Evolutionary conservation across 345 rosid species (phyloP).

Genomic region (Euphorbia pulcherrima): DNA sequence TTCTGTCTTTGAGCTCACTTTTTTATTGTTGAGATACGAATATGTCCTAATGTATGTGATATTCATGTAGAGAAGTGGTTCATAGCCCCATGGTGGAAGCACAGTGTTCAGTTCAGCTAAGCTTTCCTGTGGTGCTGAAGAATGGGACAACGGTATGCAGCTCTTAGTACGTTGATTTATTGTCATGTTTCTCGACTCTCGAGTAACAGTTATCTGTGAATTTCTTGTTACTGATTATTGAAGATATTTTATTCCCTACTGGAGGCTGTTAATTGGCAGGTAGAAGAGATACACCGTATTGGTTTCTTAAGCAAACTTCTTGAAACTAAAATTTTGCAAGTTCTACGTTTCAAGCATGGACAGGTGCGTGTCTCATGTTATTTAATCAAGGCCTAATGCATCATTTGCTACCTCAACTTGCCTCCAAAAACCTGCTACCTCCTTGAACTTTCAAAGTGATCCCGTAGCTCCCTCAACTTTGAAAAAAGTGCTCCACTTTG

Average conservation of each 20-base stretch:
- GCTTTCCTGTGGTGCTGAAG: slow-evolving; percentile 84
- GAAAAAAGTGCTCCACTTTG: no score
- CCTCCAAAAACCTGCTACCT: no score
- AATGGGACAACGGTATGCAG: slow-evolving; percentile 69
- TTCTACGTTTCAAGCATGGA: slow-evolving; percentile 87
- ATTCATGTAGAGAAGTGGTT: slow-evolving; percentile 65
- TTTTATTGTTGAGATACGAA: background rate
- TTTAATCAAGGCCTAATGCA: no score
- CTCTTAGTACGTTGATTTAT: slow-evolving; percentile 13
- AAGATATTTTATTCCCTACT: slow-evolving; percentile 12
- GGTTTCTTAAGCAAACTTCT: slow-evolving; percentile 77
- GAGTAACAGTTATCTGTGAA: background rate
- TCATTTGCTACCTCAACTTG: no score
- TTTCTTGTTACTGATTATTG: slow-evolving; percentile 6
- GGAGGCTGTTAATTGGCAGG: slow-evolving; percentile 36
- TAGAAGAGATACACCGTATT: slow-evolving; percentile 70
- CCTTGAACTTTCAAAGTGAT: no score
- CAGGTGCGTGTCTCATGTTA: slow-evolving; percentile 44
- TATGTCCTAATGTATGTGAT: slow-evolving; percentile 24
- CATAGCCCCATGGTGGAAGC: slow-evolving; percentile 89
- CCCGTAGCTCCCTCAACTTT: no score
- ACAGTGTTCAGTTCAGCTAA: slow-evolving; percentile 82
- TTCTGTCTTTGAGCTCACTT: background rate
- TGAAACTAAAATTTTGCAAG: slow-evolving; percentile 78
- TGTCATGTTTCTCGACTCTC: background rate